Conservation (phyloP, 257 asterid species). For the Apocynum venetum region DNA sequence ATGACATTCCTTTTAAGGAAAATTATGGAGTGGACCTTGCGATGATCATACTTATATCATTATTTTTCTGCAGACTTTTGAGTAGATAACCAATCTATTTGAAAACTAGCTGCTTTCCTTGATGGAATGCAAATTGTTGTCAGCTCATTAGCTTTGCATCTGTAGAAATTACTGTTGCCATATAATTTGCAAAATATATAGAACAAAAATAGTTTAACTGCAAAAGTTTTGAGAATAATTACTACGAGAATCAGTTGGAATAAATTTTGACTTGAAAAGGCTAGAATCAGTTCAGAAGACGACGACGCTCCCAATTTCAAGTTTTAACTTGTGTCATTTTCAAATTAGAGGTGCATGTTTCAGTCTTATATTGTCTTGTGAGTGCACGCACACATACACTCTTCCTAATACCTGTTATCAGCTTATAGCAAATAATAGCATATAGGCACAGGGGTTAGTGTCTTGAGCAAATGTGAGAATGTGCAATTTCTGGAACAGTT, state of each 20-base stretch:
- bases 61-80: neutral
- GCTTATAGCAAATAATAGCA: too few species aligned
- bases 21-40: neutral
- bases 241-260: neutral
- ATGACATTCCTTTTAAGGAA: neutral
- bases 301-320: too few species aligned
- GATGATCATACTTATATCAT: neutral
- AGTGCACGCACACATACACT: too few species aligned
- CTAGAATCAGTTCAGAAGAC: neutral
- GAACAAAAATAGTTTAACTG: neutral
- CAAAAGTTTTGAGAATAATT: neutral
- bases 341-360: too few species aligned
- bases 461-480: too few species aligned
- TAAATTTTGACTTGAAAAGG: neutral
- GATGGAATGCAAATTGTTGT: neutral
- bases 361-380: too few species aligned
- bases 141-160: neutral
- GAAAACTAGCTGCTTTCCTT: neutral
- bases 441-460: neutral
- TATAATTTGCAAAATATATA: neutral
- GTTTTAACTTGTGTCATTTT: neutral
- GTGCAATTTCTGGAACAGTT: too few species aligned
- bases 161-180: neutral
- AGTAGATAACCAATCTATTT: conserved; percentile 2
- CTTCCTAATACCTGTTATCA: too few species aligned